Conservation (phyloP, 2,329 filamentous ascomycete genomes). For the Ophiostoma sp. region DNA sequence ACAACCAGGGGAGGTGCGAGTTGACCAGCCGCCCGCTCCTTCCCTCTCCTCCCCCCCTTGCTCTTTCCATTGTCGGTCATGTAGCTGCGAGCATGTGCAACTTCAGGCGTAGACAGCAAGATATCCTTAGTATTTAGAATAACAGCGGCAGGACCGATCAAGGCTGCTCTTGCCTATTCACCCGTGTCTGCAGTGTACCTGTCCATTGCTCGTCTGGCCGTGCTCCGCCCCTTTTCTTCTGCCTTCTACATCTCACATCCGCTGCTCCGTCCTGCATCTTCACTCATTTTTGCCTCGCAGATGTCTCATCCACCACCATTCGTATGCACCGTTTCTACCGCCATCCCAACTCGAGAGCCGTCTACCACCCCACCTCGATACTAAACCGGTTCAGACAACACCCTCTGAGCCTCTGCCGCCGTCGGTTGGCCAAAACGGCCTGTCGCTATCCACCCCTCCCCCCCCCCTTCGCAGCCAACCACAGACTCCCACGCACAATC, state of each 20-base stretch:
- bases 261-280: neutral
- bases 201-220: no score
- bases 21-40: neutral
- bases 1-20: neutral
- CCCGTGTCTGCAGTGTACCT: no score
- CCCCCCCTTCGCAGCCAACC: constrained; percentile 19
- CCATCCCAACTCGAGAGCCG: neutral
- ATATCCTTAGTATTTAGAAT: neutral
- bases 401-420: neutral
- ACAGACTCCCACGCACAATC: constrained; percentile 16
- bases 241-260: neutral
- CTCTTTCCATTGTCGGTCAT: neutral
- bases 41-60: neutral
- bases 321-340: no score
- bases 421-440: constrained; percentile 10
- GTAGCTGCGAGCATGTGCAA: neutral
- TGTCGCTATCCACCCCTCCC: constrained; percentile 5
- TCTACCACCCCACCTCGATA: constrained; percentile 1
- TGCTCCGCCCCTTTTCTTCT: neutral
- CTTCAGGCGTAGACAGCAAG: neutral
- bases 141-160: constrained; percentile 3
- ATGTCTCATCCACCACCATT: neutral
- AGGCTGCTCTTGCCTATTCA: constrained; percentile 1
- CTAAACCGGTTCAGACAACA: neutral
- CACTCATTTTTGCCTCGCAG: neutral